Evolutionary conservation across 2,329 filamentous ascomycete species (phyloP).

Genomic region (Akanthomyces lecanii): DNA sequence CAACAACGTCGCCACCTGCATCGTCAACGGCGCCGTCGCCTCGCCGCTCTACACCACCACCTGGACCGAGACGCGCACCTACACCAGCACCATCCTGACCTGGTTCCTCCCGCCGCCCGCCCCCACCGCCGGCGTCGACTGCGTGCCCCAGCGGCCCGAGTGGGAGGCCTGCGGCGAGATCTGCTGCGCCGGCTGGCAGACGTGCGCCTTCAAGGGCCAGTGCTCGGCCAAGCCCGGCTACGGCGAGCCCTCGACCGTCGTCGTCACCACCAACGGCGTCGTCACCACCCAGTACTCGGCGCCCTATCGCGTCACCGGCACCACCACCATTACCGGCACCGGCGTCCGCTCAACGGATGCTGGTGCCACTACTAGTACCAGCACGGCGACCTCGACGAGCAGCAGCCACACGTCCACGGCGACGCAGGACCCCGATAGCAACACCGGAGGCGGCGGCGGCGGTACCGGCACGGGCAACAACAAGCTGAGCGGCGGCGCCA

Average conservation of each 20-base stretch:
- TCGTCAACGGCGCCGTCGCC: slow-evolving; percentile 31
- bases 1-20: slow-evolving; percentile 47
- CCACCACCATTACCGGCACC: slow-evolving; percentile 50
- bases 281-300: slow-evolving; percentile 53
- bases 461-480: slow-evolving; percentile 36
- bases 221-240: slow-evolving; percentile 53
- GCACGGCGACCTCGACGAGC: slow-evolving; percentile 44
- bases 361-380: slow-evolving; percentile 41
- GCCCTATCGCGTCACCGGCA: slow-evolving; percentile 50
- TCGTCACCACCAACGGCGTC: slow-evolving; percentile 42
- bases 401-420: slow-evolving; percentile 29
- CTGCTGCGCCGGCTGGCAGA: slow-evolving; percentile 68
- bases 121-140: slow-evolving; percentile 42
- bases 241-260: slow-evolving; percentile 38
- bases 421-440: slow-evolving; percentile 36
- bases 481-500: slow-evolving; percentile 64
- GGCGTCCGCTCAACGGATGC: slow-evolving; percentile 45
- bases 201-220: slow-evolving; percentile 56
- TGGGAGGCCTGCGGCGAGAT: slow-evolving; percentile 62
- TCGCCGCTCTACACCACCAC: slow-evolving; percentile 48
- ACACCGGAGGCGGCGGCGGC: slow-evolving; percentile 26
- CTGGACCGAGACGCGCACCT: slow-evolving; percentile 57
- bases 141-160: slow-evolving; percentile 46
- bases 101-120: slow-evolving; percentile 42
- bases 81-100: slow-evolving; percentile 55